Base-by-base conservation (phyloP, 1,284 basidiomycete genomes). In the Athelia psychrophila region DNA sequence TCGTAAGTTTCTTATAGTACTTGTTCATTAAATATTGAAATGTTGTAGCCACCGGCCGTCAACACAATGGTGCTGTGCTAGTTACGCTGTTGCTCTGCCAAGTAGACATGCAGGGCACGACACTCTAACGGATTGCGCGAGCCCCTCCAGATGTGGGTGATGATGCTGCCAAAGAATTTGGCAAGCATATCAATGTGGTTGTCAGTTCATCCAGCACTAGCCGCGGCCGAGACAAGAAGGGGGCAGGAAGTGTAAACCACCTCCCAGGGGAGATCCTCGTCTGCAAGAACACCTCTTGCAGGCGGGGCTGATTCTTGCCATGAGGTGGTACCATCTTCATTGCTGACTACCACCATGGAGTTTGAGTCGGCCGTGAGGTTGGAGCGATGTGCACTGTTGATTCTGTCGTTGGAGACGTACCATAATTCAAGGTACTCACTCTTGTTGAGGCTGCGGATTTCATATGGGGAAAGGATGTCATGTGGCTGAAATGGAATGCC, bases 61-160 rank as follows among this genome's bases (percentile, higher is more conserved):
- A 32, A 19, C 3, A 2, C n/a, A 3, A 15, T 45, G 9, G 18
- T 2, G 23, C 44, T n/a, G 18, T 55, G 52, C 54, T 52, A 55
- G 2, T 3, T 3, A 2, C 25, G 24, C 0, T n/a, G 16, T 2
- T 20, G 22, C 2, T 22, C 3, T 0, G 23, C 42, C 22, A 51
- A 49, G 18, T 51, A 51, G 12, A 47, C 10, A 9, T 45, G 24
- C 9, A 51, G 44, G 6, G 50, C 44, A 5, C 22, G 27, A 19
- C 23, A 6, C n/a, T 42, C 38, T 6, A 42, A n/a, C 5, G 38
- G 38, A 9, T n/a, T 16, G 20, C 8, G 8, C 8, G 38, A 42
- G 6, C n/a, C 16, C n/a, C 38, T 6, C n/a, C 16, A 42, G 9
- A n/a, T 6, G 38, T 42, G 38, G 9, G 16, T 22, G 6, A 8